These are phyloP conservation scores for Amanita pseudoporphyria DNA, from an alignment of 768 basidiomycete species.

Conservation along the genomic window DNA sequence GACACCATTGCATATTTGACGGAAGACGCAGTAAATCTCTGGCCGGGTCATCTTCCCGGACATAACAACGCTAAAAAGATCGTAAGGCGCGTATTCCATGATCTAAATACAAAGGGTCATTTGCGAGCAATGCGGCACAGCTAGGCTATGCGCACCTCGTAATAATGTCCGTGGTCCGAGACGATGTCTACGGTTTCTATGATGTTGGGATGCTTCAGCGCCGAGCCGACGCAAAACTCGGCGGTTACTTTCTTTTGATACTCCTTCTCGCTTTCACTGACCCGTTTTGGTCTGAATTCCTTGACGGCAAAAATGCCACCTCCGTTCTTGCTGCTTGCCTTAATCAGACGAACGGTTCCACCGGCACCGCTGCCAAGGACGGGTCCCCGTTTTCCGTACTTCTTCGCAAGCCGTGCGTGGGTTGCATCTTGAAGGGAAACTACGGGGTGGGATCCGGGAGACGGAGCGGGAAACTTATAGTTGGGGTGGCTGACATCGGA, in stretches of 20 bases:
- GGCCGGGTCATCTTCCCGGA: constrained; percentile 97
- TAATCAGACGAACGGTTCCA: constrained; percentile 96
- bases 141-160: constrained; percentile 60
- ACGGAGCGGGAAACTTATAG: constrained; percentile 15
- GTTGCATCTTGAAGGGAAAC: constrained; percentile 72
- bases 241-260: constrained; percentile 99
- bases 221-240: constrained; percentile 95
- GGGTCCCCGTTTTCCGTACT: constrained; percentile 98
- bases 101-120: constrained; percentile 41
- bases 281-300: constrained; percentile 87
- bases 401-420: constrained; percentile 90
- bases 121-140: not conserved
- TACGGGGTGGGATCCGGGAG: constrained; percentile 23
- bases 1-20: constrained; percentile 96
- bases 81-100: constrained; percentile 99
- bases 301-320: constrained; percentile 91
- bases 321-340: constrained; percentile 72
- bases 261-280: constrained; percentile 88
- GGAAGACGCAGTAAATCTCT: constrained; percentile 98
- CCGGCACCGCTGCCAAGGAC: constrained; percentile 94
- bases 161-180: constrained; percentile 94
- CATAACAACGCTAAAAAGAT: constrained; percentile 99
- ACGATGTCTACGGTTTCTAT: constrained; percentile 99
- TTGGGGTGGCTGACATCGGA: constrained; percentile 15
- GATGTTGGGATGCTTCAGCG: constrained; percentile 90